Evolutionary conservation across 2,329 filamentous ascomycete genomes (phyloP).

Genomic region (Colletotrichum sidae): DNA sequence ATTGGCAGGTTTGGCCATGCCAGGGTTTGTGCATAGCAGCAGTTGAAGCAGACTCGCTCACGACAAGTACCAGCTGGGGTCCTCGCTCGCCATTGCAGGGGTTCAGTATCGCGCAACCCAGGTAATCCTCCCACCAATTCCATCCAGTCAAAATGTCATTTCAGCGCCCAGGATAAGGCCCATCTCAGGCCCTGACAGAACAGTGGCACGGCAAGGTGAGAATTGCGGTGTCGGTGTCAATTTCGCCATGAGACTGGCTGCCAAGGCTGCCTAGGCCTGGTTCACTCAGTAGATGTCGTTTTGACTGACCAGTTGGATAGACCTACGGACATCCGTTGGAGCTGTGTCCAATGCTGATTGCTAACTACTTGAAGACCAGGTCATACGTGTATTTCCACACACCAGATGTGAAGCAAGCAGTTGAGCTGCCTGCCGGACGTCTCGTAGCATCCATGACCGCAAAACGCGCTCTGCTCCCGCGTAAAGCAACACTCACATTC

Average conservation of each 20-base stretch:
- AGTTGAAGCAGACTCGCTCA: neutral
- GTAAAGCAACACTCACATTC: slow-evolving; percentile 17
- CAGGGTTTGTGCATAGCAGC: neutral
- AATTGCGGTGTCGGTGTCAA: neutral
- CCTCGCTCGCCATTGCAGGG: too few relatives aligned
- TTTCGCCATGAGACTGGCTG: neutral
- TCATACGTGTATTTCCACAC: too few relatives aligned
- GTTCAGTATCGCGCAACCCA: neutral
- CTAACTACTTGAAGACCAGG: too few relatives aligned
- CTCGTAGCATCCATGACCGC: neutral
- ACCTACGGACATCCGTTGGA: neutral
- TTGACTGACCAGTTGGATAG: too few relatives aligned
- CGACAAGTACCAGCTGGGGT: neutral
- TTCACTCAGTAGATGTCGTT: neutral
- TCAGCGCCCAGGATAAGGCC: neutral
- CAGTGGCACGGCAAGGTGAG: neutral
- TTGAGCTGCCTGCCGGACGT: too few relatives aligned
- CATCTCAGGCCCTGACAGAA: neutral
- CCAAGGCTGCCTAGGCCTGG: neutral
- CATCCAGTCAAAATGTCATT: too few relatives aligned
- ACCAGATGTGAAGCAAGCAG: too few relatives aligned
- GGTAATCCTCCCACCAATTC: neutral
- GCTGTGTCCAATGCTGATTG: slow-evolving; percentile 6
- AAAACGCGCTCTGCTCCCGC: slow-evolving; percentile 7
- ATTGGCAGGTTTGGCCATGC: neutral